Evolutionary conservation across 192 early-diverging fungal genomes (phyloP), one percentile per base, ranked within the genome.

Genomic region (Pecoramyces ruminantium): DNA sequence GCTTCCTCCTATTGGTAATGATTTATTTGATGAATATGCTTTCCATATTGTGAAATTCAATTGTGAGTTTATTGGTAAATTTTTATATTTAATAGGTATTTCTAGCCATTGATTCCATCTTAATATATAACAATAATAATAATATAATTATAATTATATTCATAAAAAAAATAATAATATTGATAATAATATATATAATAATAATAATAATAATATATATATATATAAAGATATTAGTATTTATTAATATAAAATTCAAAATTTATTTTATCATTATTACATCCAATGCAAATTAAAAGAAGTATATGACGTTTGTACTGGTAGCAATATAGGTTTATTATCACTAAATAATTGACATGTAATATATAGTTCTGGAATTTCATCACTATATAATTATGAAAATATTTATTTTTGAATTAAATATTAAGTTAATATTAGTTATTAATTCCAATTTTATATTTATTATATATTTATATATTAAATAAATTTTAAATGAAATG

Each of bases 81-180:
- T 96, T 13, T 90, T 85, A 86, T 95, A 96, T 83, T 93, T 94
- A 79, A 96, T 86, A 11, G 97, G 97, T 34, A 98, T 87, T 25
- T 87, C 85, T 16, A 98, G 84, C 96, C 97, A 97, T 87, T 98
- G 96, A 85, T 96, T 93, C 95, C 95, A 97, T 29, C 92, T 94
- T n/a, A 14, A 39, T 11, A 39, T 39, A 39, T 13, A 14, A 39
- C 4, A 39, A 8, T 34, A 34, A 34, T 34, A 34, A 34, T 34
- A 34, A 34, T 34, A 34, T 8, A 8, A 34, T 8, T 34, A 34
- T 34, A 8, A 34, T 34, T 34, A 34, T 34, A 8, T 8, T n/a
- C 11, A 34, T 51, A 14, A 14, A 40, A 14, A 40, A 15, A 40
- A 40, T 13, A 40, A 40, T n/a, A n/a, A n/a, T n/a, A n/a, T n/a